These are phyloP conservation scores for Geranium brycei DNA, from an alignment of 345 rosid genomes.

Conservation along the genomic window DNA sequence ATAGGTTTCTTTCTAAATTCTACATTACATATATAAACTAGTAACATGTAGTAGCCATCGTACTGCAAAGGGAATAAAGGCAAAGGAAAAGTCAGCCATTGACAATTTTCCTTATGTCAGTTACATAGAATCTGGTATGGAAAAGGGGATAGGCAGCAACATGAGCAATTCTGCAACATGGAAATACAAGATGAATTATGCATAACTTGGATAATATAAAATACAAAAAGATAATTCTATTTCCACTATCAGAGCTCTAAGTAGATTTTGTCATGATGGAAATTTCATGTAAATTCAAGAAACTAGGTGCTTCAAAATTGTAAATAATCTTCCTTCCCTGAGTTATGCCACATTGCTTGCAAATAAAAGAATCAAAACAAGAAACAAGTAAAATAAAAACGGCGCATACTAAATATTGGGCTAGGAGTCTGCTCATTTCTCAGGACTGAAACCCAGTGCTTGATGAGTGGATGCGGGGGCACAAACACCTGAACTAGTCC, in stretches of 20 bases:
- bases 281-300: background rate
- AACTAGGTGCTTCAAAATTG: no score
- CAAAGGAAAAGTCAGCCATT: no score
- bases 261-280: background rate
- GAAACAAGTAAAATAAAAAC: background rate
- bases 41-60: no score
- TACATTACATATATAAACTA: no score
- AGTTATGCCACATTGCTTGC: background rate
- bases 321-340: constrained; percentile 1
- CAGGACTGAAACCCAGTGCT: constrained; percentile 85
- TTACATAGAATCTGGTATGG: no score
- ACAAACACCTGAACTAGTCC: constrained; percentile 45
- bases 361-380: background rate
- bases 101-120: no score
- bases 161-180: no score
- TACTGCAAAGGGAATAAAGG: no score
- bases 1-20: no score
- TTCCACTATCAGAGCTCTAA: background rate
- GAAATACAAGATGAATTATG: no score
- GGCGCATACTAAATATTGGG: constrained; percentile 62
- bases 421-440: constrained; percentile 76
- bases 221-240: background rate
- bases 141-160: no score
- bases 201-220: no score
- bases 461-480: constrained; percentile 88